Percentiles rank a stretch among this genome's conserved stretches.
Conservation (phyloP, 163 green algal genomes). For the Prototheca wickerhamii region DNA sequence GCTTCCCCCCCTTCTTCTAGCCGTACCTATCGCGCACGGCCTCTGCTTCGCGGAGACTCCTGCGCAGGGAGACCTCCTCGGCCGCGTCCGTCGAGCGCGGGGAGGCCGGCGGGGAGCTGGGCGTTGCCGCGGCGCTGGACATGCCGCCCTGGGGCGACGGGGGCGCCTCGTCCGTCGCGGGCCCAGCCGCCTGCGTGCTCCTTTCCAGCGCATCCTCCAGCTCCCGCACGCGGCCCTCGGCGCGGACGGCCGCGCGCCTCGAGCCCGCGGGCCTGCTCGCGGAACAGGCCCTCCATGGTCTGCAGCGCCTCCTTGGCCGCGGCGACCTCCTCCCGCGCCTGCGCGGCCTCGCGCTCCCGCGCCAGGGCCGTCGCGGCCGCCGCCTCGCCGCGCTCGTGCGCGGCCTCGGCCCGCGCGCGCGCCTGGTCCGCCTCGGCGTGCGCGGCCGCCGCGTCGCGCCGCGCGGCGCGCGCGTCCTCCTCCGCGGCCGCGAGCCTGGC, state of each 20-base stretch:
- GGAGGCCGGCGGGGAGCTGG: too few relatives aligned
- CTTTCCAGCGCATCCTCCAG: neutral
- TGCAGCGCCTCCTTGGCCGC: conserved; percentile 30
- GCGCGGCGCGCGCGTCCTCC: neutral
- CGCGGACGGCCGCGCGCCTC: neutral
- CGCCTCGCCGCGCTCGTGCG: neutral
- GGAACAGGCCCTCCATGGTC: conserved; percentile 37
- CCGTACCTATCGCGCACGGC: conserved; percentile 40
- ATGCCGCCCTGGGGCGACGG: neutral
- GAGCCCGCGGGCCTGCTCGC: conserved; percentile 14
- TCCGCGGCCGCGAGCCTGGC: conserved; percentile 13
- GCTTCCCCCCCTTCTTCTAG: neutral
- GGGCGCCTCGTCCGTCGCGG: neutral
- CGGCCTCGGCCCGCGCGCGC: neutral
- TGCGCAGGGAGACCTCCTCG: conserved; percentile 42
- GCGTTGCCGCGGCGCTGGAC: neutral
- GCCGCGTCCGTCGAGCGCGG: neutral
- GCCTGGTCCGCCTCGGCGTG: conserved; percentile 1
- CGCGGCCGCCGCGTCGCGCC: neutral
- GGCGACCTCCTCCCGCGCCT: conserved; percentile 26
- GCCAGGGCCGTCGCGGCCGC: neutral
- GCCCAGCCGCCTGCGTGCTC: too few relatives aligned
- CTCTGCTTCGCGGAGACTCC: conserved; percentile 54
- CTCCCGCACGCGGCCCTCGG: too few relatives aligned
- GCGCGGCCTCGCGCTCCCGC: conserved; percentile 27